phyloP scores from a whole-genome alignment of 257 asterid species.

The Fraxinus excelsior region DNA sequence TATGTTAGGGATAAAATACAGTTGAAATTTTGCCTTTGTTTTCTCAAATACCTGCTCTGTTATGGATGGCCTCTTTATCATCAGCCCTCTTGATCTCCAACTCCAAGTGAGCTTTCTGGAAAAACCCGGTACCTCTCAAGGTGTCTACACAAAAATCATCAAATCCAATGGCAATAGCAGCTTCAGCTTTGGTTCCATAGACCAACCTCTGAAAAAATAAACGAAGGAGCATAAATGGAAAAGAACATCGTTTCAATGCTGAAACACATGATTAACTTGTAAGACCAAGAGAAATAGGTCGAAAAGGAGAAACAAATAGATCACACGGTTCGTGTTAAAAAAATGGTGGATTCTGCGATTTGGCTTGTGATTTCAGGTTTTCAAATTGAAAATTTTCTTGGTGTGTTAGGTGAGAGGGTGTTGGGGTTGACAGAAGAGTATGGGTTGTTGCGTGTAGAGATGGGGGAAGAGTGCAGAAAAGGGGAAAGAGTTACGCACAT shows the following conservation, averaged over 20 bases:
- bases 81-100: conserved; percentile 86
- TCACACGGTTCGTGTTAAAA: too few relatives aligned
- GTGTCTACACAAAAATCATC: conserved; percentile 97
- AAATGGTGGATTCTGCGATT: too few relatives aligned
- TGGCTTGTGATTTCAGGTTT: too few relatives aligned
- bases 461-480: too few relatives aligned
- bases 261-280: neutral
- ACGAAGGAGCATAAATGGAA: neutral
- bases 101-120: conserved; percentile 85
- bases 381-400: too few relatives aligned
- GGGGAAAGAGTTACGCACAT: too few relatives aligned
- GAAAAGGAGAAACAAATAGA: neutral
- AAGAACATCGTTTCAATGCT: neutral
- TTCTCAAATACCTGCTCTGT: conserved; percentile 98
- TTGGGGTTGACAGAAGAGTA: too few relatives aligned
- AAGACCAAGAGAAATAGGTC: neutral
- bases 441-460: too few relatives aligned
- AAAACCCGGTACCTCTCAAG: conserved; percentile 82
- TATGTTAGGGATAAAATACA: too few relatives aligned
- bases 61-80: conserved; percentile 64
- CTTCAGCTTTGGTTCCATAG: conserved; percentile 97
- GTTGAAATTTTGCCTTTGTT: conserved; percentile 68
- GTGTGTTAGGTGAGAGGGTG: too few relatives aligned
- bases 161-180: conserved; percentile 93
- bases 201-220: conserved; percentile 74